Evolutionary conservation across 73 alveolate species (phyloP), one percentile per base, ranked within the genome.

Genomic region (Paramecium biaurelia): DNA sequence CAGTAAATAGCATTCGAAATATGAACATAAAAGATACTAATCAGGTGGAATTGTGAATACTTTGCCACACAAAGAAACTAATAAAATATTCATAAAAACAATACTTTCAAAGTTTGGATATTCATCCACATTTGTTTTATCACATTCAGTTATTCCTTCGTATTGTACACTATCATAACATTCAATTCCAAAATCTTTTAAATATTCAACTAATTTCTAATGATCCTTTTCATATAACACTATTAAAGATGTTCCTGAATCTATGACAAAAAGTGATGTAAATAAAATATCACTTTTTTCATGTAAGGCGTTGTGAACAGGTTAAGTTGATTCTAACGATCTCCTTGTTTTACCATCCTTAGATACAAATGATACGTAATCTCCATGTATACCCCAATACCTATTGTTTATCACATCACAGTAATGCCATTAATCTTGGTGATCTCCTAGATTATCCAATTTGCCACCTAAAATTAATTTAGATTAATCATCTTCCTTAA

Each of bases 141-240:
- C 76, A 79, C 90, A 79, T 42, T 43, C 23, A 18, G 47, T 38
- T 42, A 79, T 79, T 14, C 90, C 90, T 24, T 79, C 12, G n/a
- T 20, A 41, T 79, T 79, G 21, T 2, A 20, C 4, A 43, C 70
- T 47, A 12, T 18, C 28, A 23, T 7, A 79, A 10, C 90, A 79
- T n/a, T n/a, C 5, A 4, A 79, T 30, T 11, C 56, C 42, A 45
- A 79, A 79, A 43, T 26, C 74, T 18, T 24, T 3, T 23, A 79
- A 79, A 24, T 24, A 79, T 15, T 38, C 42, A 41, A 79, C 28
- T 2, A 79, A 20, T 43, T 35, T 38, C 9, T 38, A 5, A 34
- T 30, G 56, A 45, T 79, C 90, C 8, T 32, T 21, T 79, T 79
- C 11, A 42, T 79, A 41, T 24, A 79, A 18, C 4, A 34, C 74